These are phyloP conservation scores for Chenopodium quinoa DNA, from an alignment of 148 eudicot genomes.

Conservation along the genomic window DNA sequence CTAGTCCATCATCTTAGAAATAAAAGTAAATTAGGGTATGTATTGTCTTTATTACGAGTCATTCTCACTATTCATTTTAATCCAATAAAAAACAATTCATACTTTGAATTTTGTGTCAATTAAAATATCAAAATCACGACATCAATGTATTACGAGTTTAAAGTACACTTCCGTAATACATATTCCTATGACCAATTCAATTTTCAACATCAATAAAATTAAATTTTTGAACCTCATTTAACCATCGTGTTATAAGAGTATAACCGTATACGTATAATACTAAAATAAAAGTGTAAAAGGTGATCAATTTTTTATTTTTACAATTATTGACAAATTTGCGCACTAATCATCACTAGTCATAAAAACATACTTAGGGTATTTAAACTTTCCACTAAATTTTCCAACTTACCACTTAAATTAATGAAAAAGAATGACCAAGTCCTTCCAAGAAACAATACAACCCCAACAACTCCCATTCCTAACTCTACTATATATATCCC, in stretches of 20 bases:
- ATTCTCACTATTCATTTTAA: no score
- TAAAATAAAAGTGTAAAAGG: not conserved
- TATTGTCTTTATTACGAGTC: no score
- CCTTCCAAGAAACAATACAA: slow-evolving; percentile 3
- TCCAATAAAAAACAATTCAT: no score
- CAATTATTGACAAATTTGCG: not conserved
- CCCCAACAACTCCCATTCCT: slow-evolving; percentile 30
- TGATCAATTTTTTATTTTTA: not conserved
- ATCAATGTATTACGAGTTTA: no score
- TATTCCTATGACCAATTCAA: not conserved
- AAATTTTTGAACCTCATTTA: not conserved
- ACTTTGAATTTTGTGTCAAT: not conserved
- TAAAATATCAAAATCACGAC: not conserved
- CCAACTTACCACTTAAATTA: slow-evolving; percentile 2
- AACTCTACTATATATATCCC: slow-evolving; percentile 21
- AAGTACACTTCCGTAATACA: no score
- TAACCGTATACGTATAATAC: no score
- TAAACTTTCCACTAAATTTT: slow-evolving; percentile 3
- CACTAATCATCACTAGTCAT: not conserved
- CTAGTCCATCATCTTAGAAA: no score
- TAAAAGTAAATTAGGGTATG: no score
- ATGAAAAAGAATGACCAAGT: slow-evolving; percentile 13
- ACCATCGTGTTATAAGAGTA: no score
- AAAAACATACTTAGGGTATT: not conserved
- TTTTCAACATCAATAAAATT: not conserved